Base-by-base conservation (phyloP, 495 filamentous ascomycete genomes). In the Penicillium bialowiezense region DNA sequence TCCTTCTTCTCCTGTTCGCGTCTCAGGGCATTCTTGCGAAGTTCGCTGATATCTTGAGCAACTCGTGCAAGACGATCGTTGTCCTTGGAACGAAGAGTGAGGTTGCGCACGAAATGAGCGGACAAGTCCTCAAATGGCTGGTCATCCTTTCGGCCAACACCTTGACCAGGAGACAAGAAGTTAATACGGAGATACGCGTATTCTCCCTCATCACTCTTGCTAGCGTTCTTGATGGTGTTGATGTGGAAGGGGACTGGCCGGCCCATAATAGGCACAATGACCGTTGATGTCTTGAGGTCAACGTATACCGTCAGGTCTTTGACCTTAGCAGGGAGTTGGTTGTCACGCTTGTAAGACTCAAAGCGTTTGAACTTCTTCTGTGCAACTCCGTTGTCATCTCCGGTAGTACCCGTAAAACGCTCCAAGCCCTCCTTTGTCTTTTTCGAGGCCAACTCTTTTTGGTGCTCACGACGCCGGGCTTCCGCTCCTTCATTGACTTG, bases 1-100 rank as follows among this genome's bases (percentile, higher is more conserved):
- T 99, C 91, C 67, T 99, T 99, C 78, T 96, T 96, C 67, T 99
- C 93, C 61, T 97, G 90, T 63, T 97, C 95, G 52, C 86, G 84
- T 59, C 95, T 89, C 29, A 89, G 79, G 3, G 89, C 83, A 55
- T 87, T 87, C 68, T 93, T 96, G 68, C 95, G 92, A 63, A 99
- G 85, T 49, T 96, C 90, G 3, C 88, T 89, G 49, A 99, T 96
- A 58, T 92, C 85, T 18, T 86, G 84, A 5, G 90, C 86, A 46
- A 99, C 91, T 48, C 90, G 86, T 15, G 90, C 84, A 63, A 97
- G 87, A 33, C 95, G 83, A 38, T 88, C 82, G 39, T 88, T 84
- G 60, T 97, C 89, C 48, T 85, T 88, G 20, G 91, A 96, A 43
- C 91, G 81, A 69, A 97, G 90, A 1, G 95, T 97, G 63, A 99